Conservation (phyloP, 352 stramenopile genomes). For the Blastocystis sp. region DNA sequence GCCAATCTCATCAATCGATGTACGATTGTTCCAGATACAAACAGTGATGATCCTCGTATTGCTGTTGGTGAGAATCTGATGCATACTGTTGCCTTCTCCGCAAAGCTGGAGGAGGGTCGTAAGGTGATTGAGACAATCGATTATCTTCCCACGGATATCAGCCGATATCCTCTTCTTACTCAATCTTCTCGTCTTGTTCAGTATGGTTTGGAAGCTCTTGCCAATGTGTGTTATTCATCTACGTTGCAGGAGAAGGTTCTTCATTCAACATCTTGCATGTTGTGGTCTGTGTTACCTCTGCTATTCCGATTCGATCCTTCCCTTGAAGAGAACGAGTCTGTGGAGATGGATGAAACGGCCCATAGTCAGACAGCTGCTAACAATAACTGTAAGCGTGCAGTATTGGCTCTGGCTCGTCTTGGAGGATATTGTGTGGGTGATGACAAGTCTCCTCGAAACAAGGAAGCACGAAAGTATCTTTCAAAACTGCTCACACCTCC, state of each 20-base stretch:
- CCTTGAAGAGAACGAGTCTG: slow-evolving; percentile 46
- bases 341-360: slow-evolving; percentile 50
- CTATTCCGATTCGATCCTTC: slow-evolving; percentile 65
- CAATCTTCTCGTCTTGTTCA: slow-evolving; percentile 60
- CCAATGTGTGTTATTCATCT: background rate
- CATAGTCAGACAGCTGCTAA: slow-evolving; percentile 69
- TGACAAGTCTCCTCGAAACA: slow-evolving; percentile 66
- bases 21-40: slow-evolving; percentile 37
- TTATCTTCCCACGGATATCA: slow-evolving; percentile 56
- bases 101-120: slow-evolving; percentile 49
- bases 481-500: slow-evolving; percentile 68
- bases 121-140: slow-evolving; percentile 54
- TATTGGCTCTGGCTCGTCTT: slow-evolving; percentile 68
- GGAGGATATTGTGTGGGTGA: slow-evolving; percentile 67
- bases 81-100: slow-evolving; percentile 60
- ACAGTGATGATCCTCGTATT: slow-evolving; percentile 64
- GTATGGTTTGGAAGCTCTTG: slow-evolving; percentile 63
- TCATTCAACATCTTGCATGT: slow-evolving; percentile 54
- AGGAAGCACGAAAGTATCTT: slow-evolving; percentile 65
- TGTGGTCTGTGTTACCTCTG: slow-evolving; percentile 64
- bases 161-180: slow-evolving; percentile 39
- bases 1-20: slow-evolving; percentile 24
- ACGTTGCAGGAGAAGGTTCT: slow-evolving; percentile 62
- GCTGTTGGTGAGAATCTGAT: slow-evolving; percentile 63
- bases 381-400: slow-evolving; percentile 68